phyloP scores from a whole-genome alignment of 352 stramenopile genomes.

The Globisporangium nagaii region DNA sequence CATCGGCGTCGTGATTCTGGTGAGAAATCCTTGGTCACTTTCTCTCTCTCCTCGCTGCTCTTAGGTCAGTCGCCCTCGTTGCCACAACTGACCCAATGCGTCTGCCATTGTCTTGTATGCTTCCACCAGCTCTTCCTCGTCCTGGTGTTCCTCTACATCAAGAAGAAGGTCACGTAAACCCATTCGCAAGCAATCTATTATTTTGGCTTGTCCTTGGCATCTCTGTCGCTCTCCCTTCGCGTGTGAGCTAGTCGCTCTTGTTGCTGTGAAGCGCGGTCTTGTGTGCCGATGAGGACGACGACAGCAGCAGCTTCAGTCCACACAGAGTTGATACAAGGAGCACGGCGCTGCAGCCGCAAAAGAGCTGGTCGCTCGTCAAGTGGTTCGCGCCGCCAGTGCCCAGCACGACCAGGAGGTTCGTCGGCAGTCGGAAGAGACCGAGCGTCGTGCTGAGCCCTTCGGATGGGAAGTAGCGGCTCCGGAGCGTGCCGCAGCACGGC shows the following conservation, averaged over 20 bases:
- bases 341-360: constrained; percentile 30
- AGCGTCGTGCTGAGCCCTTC: constrained; percentile 40
- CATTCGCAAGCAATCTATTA: constrained; percentile 4
- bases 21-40: constrained; percentile 18
- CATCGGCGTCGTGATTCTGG: constrained; percentile 56
- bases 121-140: constrained; percentile 30
- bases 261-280: not conserved
- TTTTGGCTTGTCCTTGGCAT: no score
- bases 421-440: constrained; percentile 47
- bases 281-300: constrained; percentile 18
- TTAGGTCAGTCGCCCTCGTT: no score
- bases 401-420: constrained; percentile 59
- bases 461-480: constrained; percentile 36
- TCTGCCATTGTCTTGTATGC: constrained; percentile 1
- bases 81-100: no score
- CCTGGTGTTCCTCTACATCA: constrained; percentile 53
- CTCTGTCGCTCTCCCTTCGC: not conserved
- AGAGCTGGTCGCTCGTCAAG: constrained; percentile 28
- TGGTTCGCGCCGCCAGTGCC: constrained; percentile 38
- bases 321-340: constrained; percentile 29
- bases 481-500: constrained; percentile 51
- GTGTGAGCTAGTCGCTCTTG: not conserved
- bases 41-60: no score
- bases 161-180: constrained; percentile 38
- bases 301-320: constrained; percentile 17